Conservation (phyloP, 2,329 filamentous ascomycete species). For the Lecanicillium sp. region DNA sequence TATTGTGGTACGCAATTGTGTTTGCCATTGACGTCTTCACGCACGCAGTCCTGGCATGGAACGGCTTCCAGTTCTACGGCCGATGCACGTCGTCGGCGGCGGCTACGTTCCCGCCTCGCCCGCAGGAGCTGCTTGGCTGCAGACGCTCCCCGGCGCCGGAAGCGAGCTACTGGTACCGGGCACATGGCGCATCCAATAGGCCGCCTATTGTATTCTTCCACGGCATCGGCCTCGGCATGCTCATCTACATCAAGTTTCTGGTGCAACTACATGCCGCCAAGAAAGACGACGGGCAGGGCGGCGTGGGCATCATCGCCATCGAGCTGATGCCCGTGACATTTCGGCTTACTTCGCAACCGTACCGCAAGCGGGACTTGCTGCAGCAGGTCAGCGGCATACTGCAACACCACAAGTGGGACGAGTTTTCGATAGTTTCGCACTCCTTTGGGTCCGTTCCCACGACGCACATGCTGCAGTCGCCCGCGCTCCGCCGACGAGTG, state of each 20-base stretch:
- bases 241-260: slow-evolving; percentile 53
- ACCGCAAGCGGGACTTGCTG: slow-evolving; percentile 45
- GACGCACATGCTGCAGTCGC: slow-evolving; percentile 51
- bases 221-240: slow-evolving; percentile 62
- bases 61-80: slow-evolving; percentile 46
- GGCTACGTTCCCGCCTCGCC: slow-evolving; percentile 50
- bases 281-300: slow-evolving; percentile 24
- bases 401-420: slow-evolving; percentile 45
- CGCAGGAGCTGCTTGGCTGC: slow-evolving; percentile 37
- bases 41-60: slow-evolving; percentile 34
- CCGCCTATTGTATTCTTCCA: slow-evolving; percentile 62
- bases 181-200: slow-evolving; percentile 15
- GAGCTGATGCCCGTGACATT: slow-evolving; percentile 61
- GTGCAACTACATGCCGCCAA: slow-evolving; percentile 32
- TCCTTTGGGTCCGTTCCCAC: slow-evolving; percentile 58
- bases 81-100: slow-evolving; percentile 22
- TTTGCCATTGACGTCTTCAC: slow-evolving; percentile 47
- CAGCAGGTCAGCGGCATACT: slow-evolving; percentile 50
- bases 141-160: slow-evolving; percentile 38
- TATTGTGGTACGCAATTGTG: slow-evolving; percentile 56
- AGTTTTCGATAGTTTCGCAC: slow-evolving; percentile 54
- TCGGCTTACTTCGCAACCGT: slow-evolving; percentile 48
- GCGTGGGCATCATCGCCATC: slow-evolving; percentile 56
- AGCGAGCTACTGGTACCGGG: slow-evolving; percentile 54
- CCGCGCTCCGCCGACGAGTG: slow-evolving; percentile 41